Base-by-base conservation (phyloP, 2,329 filamentous ascomycete species). In the Neopestalotiopsis rosae region DNA sequence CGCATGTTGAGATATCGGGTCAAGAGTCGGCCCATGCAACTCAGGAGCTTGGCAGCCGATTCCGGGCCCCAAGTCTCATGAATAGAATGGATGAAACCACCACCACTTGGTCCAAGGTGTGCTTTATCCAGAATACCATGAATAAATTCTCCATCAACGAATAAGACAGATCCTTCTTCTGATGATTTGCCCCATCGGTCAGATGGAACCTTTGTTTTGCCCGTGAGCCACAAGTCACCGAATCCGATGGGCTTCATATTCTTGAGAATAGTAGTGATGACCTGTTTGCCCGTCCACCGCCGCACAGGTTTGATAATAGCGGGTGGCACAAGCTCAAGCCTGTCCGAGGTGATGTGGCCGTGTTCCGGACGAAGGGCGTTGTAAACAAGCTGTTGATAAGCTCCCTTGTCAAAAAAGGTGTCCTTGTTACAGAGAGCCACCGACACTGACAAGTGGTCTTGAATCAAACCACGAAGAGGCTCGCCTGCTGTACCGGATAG, bases 381-480 rank as follows among this genome's bases (percentile, higher is more conserved):
- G 80, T 99, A 99, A 5, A 99, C 86, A n/a, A 99, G 85, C 78
- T 98, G 93, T 72, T 98, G 93, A 78, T 98, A 99, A 70, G 97
- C 91, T 45, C 93, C 92, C 68, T 92, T 88, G 71, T 91, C 92
- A 77, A 98, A 97, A 78, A 98, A 95, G 3, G 92, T 94, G 79
- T 99, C 96, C 76, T 94, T 91, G 80, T 91, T 97, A 68, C 95
- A 97, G 68, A 99, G 88, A 81, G 92, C 92, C 3, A 97, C 94
- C 59, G 94, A 94, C 78, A 99, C 95, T 2, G 95, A 98, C 70
- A 99, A 92, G 80, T 99, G 96, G 86, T 99, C 96, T 81, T 99
- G 97, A 81, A 99, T 99, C 65, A 99, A 84, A 89, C 96, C 96
- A 86, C 96, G 89, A 17, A 99, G 86, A 0, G 96, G 96, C 77